A percentile compares a stretch with the other conserved stretches of the same genome.
These are phyloP conservation scores for Penicillium waksmanii DNA, from an alignment of 495 filamentous ascomycete species.

Conservation along the genomic window DNA sequence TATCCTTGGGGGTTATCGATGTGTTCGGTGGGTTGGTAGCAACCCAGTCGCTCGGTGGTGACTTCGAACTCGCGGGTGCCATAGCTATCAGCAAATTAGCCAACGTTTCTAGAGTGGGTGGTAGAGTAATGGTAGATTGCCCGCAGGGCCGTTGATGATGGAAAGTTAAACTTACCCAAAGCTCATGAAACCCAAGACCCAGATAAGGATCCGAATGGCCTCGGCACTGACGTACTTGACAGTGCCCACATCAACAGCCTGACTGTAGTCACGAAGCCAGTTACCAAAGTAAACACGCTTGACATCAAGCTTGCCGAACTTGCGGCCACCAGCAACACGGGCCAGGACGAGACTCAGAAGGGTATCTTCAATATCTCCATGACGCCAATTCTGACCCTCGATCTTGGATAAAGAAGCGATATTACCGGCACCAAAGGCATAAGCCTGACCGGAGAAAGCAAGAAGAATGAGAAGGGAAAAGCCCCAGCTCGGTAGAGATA, in stretches of 20 bases:
- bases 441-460: conserved; percentile 62
- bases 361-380: conserved; percentile 89
- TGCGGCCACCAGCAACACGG: conserved; percentile 76
- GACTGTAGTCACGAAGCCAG: conserved; percentile 81
- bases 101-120: background rate
- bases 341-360: conserved; percentile 76
- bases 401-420: conserved; percentile 76
- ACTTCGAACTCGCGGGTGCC: conserved; percentile 93
- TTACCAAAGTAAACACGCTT: conserved; percentile 89
- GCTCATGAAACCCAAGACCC: conserved; percentile 65
- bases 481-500: conserved; percentile 34
- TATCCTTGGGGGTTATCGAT: conserved; percentile 84
- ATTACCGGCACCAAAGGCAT: conserved; percentile 88
- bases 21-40: conserved; percentile 86
- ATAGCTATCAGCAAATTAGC: conserved; percentile 51
- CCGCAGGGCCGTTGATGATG: background rate
- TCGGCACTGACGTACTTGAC: conserved; percentile 87
- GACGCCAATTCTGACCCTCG: conserved; percentile 88
- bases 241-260: conserved; percentile 76
- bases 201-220: conserved; percentile 80
- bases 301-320: conserved; percentile 85
- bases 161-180: conserved; percentile 38
- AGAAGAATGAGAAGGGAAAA: conserved; percentile 60
- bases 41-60: conserved; percentile 82
- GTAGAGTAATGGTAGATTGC: background rate